Conservation (phyloP, 306 rosid species). For the Cucumis hystrix region DNA sequence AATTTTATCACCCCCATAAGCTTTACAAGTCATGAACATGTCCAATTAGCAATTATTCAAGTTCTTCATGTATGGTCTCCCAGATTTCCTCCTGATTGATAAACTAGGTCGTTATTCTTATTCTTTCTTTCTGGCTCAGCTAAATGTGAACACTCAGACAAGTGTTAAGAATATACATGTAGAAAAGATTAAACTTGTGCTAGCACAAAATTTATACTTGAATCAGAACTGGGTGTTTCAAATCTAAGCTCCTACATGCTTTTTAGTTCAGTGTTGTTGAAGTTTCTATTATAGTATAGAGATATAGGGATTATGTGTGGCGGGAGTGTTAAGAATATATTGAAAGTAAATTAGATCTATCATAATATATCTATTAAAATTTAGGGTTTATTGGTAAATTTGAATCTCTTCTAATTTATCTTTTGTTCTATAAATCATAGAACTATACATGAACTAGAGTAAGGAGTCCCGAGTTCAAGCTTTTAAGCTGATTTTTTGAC, state of each 20-base stretch:
- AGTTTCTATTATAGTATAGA: background rate
- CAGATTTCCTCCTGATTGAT: background rate
- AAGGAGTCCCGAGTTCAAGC: background rate
- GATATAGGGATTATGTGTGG: background rate
- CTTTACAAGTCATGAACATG: slow-evolving; percentile 3
- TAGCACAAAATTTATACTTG: background rate
- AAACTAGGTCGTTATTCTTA: background rate
- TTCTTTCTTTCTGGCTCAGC: background rate
- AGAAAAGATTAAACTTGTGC: background rate
- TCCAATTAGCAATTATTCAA: background rate
- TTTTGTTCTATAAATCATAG: background rate
- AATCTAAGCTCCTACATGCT: background rate
- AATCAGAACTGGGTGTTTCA: background rate
- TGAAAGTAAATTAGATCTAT: background rate
- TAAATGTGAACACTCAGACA: background rate
- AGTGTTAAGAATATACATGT: background rate
- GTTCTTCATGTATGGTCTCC: background rate
- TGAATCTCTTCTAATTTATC: background rate
- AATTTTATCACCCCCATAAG: background rate
- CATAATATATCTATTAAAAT: background rate
- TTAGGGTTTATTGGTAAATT: background rate
- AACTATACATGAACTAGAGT: background rate
- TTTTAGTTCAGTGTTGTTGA: background rate
- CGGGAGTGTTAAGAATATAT: background rate
- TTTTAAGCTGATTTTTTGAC: no score